phyloP scores from a whole-genome alignment of 176 grass and related monocot genomes.

The Musa beccarii region DNA sequence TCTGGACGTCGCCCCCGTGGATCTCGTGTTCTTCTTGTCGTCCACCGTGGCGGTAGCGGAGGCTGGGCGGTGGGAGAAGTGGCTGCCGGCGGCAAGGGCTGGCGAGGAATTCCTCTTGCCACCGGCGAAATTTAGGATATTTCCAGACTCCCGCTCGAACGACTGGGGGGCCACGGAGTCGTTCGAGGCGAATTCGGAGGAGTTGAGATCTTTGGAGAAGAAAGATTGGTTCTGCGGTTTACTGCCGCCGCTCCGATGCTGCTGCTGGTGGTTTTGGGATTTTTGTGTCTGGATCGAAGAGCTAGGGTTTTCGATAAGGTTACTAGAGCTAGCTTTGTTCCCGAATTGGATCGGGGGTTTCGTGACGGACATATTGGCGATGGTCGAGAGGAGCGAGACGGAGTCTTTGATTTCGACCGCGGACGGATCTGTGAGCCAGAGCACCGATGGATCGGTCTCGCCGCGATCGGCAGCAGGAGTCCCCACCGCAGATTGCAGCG shows the following conservation, averaged over 20 bases:
- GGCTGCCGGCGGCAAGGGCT: conserved; percentile 30
- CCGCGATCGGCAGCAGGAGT: conserved; percentile 20
- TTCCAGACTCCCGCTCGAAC: conserved; percentile 78
- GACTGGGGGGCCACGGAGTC: conserved; percentile 29
- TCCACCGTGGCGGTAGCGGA: conserved; percentile 16
- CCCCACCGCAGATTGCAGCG: conserved; percentile 5
- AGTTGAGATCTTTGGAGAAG: conserved; percentile 62
- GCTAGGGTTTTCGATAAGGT: conserved; percentile 67
- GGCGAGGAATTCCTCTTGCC: conserved; percentile 42
- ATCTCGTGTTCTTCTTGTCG: conserved; percentile 50
- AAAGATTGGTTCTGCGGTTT: conserved; percentile 6
- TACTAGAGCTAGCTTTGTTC: conserved; percentile 59
- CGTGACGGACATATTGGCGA: conserved; percentile 58
- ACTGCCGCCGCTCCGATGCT: conserved; percentile 5
- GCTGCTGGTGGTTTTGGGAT: background rate
- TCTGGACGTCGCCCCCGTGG: conserved; percentile 74
- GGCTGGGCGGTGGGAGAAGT: conserved; percentile 58
- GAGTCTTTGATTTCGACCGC: conserved; percentile 63
- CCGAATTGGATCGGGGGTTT: conserved; percentile 77
- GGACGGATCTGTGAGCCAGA: conserved; percentile 82
- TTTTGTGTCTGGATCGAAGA: conserved; percentile 32
- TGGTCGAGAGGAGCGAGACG: conserved; percentile 13
- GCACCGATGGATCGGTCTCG: conserved; percentile 77
- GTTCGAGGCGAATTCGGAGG: conserved; percentile 62
- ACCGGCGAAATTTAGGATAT: conserved; percentile 64